phyloP scores from a whole-genome alignment of 257 asterid species.

The Jacaranda mimosifolia region DNA sequence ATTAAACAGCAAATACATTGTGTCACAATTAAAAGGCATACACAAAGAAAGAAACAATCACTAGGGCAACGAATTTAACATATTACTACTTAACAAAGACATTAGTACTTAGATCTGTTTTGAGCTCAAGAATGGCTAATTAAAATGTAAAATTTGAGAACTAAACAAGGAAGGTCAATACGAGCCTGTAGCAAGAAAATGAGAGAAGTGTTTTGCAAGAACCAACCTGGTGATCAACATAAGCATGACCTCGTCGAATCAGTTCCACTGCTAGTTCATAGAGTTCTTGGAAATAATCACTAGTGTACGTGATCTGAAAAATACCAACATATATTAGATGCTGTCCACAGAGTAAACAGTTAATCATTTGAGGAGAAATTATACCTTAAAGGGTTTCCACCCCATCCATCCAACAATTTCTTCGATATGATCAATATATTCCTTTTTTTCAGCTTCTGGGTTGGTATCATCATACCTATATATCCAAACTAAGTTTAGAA shows the following conservation, averaged over 20 bases:
- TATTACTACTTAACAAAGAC: neutral
- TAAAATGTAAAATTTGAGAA: conserved; percentile 11
- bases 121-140: conserved; percentile 2
- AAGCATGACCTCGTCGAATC: conserved; percentile 86
- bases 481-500: conserved; percentile 25
- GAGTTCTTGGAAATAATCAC: conserved; percentile 92
- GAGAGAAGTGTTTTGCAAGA: conserved; percentile 16
- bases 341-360: neutral
- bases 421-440: conserved; percentile 88
- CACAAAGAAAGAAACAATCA: conserved; percentile 13
- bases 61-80: neutral
- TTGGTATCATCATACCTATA: conserved; percentile 92
- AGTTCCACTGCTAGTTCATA: conserved; percentile 90
- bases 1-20: conserved; percentile 24
- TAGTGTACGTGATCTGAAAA: conserved; percentile 84
- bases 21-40: conserved; percentile 10
- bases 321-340: conserved; percentile 33
- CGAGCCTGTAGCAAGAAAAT: conserved; percentile 6
- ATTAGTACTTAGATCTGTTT: neutral
- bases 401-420: conserved; percentile 99
- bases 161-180: neutral
- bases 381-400: conserved; percentile 96
- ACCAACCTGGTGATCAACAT: conserved; percentile 96
- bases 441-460: conserved; percentile 97
- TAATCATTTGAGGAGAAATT: conserved; percentile 17